Evolutionary conservation across 2,329 filamentous ascomycete species (phyloP), one percentile per base, ranked within the genome.

Genomic region (Cladosporium halotolerans): DNA sequence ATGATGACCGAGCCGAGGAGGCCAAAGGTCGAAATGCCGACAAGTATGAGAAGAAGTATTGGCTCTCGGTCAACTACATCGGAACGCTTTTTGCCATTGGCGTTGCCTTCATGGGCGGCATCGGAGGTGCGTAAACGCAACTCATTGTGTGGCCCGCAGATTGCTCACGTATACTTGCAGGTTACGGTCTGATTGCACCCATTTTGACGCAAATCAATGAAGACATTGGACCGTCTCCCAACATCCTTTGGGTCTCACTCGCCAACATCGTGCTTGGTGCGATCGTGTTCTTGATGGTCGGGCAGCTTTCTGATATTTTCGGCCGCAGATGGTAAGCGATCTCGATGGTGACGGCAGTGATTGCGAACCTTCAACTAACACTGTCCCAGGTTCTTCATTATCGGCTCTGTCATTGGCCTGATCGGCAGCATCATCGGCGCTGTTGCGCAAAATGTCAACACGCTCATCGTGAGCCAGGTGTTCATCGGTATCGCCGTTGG

Each of bases 401-500:
- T 61, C 14, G 63, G 66, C 1, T 67, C 63, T 3, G 38, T 65
- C n/a, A 58, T 71, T 10, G 66, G 64, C 9, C 45, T 70, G 10
- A 57, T 70, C 41, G 68, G 66, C 2, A 64, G 62, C 32, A 69
- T 72, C 38, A 65, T 72, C 34, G 68, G 69, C n/a, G 62, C 62
- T 9, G 55, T 54, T 2, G 63, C 63, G 9, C 45, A 62, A 14
- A 56, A 56, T 34, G 57, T 64, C n/a, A 61, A 61, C 43, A 61
- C 58, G 11, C 56, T 65, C 33, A 64, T 65, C 45, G 63, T 50
- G 13, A 57, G 60, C 7, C 53, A 63, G 40, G 68, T 62, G 4
- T 65, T 72, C 52, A 70, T 71, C 23, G 69, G 69, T 3, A 62
- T 72, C 16, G 69, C 68, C 5, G 67, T 68, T 39, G 67, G 69